phyloP scores from a whole-genome alignment of 2,329 filamentous ascomycete species.

The Talaromyces pinophilus region DNA sequence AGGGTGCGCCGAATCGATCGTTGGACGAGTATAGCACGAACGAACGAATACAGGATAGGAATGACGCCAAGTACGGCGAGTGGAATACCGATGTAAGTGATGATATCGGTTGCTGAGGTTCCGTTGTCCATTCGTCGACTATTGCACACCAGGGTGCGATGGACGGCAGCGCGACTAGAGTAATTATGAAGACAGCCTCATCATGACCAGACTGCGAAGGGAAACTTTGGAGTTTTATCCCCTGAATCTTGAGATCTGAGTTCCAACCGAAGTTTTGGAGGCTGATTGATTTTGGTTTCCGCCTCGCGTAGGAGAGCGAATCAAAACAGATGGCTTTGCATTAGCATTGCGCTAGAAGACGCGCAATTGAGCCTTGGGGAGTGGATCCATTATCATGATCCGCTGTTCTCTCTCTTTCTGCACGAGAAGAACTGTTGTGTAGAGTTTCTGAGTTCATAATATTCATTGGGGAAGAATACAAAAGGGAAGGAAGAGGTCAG shows the following conservation, averaged over 20 bases:
- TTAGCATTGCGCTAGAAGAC: conserved; percentile 5
- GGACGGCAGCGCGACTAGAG: not conserved
- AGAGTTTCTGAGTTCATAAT: not conserved
- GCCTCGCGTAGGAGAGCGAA: conserved; percentile 14
- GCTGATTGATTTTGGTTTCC: conserved; percentile 1
- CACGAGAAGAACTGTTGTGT: not conserved
- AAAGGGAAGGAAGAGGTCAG: not conserved
- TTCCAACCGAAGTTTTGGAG: not conserved
- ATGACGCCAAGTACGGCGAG: conserved; percentile 62
- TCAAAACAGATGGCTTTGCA: not conserved
- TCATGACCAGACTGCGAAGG: not conserved
- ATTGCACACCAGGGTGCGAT: not conserved
- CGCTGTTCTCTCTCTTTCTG: not conserved
- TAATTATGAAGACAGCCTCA: not conserved
- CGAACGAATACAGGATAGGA: conserved; percentile 67
- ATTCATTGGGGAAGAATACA: not conserved
- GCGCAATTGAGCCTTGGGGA: not conserved
- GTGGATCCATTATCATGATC: not conserved
- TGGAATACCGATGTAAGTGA: conserved; percentile 60
- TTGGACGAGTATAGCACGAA: conserved; percentile 60
- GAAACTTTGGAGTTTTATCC: not conserved
- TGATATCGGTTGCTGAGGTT: conserved; percentile 48
- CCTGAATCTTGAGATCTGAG: not conserved
- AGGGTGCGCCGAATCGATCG: conserved; percentile 63
- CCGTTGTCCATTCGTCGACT: conserved; percentile 14